A percentile compares a stretch with the other conserved stretches of the same genome.
phyloP scores from a whole-genome alignment of 768 basidiomycete genomes.

The Serendipita sp. region DNA sequence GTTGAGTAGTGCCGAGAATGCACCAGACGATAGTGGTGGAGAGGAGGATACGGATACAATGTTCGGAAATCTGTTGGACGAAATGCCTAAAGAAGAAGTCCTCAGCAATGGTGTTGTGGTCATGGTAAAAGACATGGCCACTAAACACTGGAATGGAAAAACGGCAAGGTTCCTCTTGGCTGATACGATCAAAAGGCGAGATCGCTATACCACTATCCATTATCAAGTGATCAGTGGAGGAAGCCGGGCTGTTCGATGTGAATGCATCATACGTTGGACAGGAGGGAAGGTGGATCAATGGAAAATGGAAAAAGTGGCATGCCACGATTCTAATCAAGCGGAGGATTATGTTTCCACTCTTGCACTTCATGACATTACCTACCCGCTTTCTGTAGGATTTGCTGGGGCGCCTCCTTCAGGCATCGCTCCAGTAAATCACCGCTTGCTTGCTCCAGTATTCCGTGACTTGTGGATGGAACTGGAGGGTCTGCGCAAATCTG shows the following conservation, averaged over 20 bases:
- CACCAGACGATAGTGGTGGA: not conserved
- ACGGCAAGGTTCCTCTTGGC: conserved; percentile 59
- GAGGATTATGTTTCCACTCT: conserved; percentile 80
- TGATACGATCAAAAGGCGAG: conserved; percentile 48
- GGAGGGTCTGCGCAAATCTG: conserved; percentile 41
- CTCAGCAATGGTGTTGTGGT: conserved; percentile 37
- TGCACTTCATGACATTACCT: conserved; percentile 65
- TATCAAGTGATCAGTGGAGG: conserved; percentile 48
- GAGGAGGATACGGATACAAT: conserved; percentile 14
- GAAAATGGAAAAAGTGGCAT: conserved; percentile 75
- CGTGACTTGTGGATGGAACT: conserved; percentile 88
- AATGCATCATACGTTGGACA: conserved; percentile 59
- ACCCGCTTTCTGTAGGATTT: conserved; percentile 47
- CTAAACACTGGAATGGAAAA: conserved; percentile 69
- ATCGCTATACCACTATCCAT: conserved; percentile 57
- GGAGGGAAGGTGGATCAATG: conserved; percentile 44
- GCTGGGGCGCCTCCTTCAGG: conserved; percentile 27
- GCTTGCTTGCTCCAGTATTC: conserved; percentile 64
- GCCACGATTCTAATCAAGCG: conserved; percentile 59
- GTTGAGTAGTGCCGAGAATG: not conserved
- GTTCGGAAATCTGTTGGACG: conserved; percentile 38
- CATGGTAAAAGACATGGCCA: conserved; percentile 47
- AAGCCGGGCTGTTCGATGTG: conserved; percentile 61
- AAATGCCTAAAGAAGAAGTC: conserved; percentile 38
- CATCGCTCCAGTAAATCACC: conserved; percentile 44